These are phyloP conservation scores for Tuber brumale DNA, from an alignment of 495 filamentous ascomycete genomes.

Conservation along the genomic window DNA sequence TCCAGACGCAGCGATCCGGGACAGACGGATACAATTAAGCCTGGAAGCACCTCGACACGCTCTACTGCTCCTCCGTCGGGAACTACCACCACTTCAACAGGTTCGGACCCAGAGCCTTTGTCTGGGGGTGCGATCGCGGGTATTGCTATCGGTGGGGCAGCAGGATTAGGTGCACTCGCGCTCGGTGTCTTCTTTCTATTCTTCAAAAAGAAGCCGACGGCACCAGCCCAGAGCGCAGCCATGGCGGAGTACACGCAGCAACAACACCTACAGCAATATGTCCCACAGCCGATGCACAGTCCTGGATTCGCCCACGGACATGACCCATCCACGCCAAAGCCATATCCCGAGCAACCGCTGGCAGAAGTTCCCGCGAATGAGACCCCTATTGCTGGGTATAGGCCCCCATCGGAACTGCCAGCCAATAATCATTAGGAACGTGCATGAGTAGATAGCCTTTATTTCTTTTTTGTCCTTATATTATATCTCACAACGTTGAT, in stretches of 20 bases:
- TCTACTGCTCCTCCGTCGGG: neutral
- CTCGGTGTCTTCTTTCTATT: neutral
- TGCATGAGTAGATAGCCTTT: neutral
- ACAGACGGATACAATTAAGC: neutral
- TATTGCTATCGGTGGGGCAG: neutral
- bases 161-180: neutral
- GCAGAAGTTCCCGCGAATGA: neutral
- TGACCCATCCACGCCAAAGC: neutral
- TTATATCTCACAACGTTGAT: neutral
- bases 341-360: neutral
- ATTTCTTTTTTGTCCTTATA: neutral
- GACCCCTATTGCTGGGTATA: neutral
- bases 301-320: neutral
- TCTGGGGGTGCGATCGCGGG: neutral
- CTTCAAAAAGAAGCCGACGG: neutral
- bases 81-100: neutral
- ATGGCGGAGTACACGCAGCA: conserved; percentile 1
- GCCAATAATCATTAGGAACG: neutral
- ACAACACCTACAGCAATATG: neutral
- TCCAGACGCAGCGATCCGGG: neutral
- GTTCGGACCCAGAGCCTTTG: neutral
- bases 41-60: neutral
- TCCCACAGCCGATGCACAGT: neutral
- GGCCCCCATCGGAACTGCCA: neutral
- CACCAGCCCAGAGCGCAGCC: neutral